These are phyloP conservation scores for Globisporangium carolinianum DNA, from an alignment of 352 stramenopile species.

Conservation along the genomic window DNA sequence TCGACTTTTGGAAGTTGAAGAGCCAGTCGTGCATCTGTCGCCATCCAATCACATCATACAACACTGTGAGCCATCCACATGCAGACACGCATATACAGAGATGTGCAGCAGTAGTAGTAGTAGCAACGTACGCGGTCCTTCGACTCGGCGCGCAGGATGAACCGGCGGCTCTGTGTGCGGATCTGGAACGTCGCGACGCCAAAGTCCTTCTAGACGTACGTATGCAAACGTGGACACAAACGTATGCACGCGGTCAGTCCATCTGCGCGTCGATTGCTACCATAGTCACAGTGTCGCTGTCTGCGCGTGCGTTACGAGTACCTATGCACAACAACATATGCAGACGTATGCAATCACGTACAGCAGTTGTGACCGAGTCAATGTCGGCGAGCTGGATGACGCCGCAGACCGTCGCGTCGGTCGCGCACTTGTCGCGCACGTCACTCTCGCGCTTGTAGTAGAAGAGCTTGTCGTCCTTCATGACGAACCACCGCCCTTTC, in stretches of 20 bases:
- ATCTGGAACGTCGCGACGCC: slow-evolving; percentile 79
- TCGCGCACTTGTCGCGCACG: slow-evolving; percentile 46
- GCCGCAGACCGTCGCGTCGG: slow-evolving; percentile 52
- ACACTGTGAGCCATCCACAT: not conserved
- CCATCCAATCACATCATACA: no score
- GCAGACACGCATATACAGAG: no score
- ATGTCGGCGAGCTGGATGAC: slow-evolving; percentile 80
- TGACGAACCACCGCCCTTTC: slow-evolving; percentile 84
- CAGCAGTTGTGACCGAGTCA: slow-evolving; percentile 78
- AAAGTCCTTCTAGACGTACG: slow-evolving; percentile 61
- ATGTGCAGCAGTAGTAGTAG: no score
- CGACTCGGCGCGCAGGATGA: slow-evolving; percentile 70
- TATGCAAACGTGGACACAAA: not conserved
- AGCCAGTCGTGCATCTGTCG: slow-evolving; percentile 84
- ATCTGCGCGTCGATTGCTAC: not conserved
- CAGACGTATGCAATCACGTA: slow-evolving; percentile 18
- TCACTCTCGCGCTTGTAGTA: slow-evolving; percentile 69
- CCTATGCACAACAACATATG: slow-evolving; percentile 1
- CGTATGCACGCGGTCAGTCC: not conserved
- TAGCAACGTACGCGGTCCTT: slow-evolving; percentile 59
- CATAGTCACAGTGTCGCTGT: not conserved
- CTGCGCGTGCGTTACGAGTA: not conserved
- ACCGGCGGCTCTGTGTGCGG: slow-evolving; percentile 64
- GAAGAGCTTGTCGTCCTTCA: slow-evolving; percentile 79
- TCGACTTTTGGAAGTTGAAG: slow-evolving; percentile 88